phyloP scores from a whole-genome alignment of 2,329 filamentous ascomycete genomes.

The Claviceps digitariae region DNA sequence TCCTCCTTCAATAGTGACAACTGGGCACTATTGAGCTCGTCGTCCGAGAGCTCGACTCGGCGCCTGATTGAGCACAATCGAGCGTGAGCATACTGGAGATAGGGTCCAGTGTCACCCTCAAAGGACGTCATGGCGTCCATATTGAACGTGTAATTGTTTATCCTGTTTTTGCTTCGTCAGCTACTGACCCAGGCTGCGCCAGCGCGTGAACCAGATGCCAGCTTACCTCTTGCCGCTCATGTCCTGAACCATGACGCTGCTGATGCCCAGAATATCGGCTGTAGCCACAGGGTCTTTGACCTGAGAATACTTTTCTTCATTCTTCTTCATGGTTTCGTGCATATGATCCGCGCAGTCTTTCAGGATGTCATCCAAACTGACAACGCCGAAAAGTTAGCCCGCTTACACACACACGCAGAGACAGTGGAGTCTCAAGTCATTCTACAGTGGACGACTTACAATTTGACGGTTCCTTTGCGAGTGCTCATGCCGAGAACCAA shows the following conservation, averaged over 20 bases:
- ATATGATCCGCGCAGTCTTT: constrained; percentile 77
- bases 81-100: constrained; percentile 72
- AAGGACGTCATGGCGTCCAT: constrained; percentile 73
- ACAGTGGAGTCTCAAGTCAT: constrained; percentile 1
- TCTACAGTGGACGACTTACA: constrained; percentile 18
- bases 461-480: constrained; percentile 61
- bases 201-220: neutral
- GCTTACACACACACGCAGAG: neutral
- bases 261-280: constrained; percentile 84
- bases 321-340: constrained; percentile 94
- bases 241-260: constrained; percentile 94
- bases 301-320: constrained; percentile 79
- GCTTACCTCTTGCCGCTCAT: constrained; percentile 83
- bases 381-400: constrained; percentile 1
- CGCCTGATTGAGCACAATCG: constrained; percentile 53
- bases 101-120: constrained; percentile 74
- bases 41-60: constrained; percentile 36
- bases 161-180: constrained; percentile 17
- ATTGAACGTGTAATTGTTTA: constrained; percentile 60
- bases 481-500: constrained; percentile 59
- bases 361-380: constrained; percentile 10
- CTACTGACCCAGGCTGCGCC: neutral
- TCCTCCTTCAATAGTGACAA: constrained; percentile 55
- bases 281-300: constrained; percentile 69
- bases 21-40: constrained; percentile 50